phyloP scores from a whole-genome alignment of 108 stramenopile species.

The Pseudonitzschia multiseries region DNA sequence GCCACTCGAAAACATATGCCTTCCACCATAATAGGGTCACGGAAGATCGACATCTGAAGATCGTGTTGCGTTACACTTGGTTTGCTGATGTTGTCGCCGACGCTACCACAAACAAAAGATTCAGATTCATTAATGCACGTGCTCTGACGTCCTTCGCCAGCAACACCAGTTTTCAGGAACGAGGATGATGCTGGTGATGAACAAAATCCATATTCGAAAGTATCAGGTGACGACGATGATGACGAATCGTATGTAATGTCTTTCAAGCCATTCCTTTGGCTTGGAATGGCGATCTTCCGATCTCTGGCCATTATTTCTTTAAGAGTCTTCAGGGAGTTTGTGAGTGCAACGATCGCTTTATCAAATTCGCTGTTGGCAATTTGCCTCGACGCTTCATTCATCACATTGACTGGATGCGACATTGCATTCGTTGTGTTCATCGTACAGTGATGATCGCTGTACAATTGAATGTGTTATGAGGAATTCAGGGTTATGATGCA shows the following conservation, averaged over 20 bases:
- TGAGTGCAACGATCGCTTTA: conserved; percentile 20
- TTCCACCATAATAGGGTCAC: conserved; percentile 17
- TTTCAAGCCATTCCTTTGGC: background rate
- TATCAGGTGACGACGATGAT: background rate
- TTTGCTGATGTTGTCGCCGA: background rate
- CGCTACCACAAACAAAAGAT: background rate
- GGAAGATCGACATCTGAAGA: conserved; percentile 22
- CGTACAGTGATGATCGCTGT: background rate
- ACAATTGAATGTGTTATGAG: background rate
- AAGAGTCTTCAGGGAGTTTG: conserved; percentile 17
- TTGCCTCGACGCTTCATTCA: conserved; percentile 13
- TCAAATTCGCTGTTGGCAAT: conserved; percentile 19
- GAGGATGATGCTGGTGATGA: conserved; percentile 9
- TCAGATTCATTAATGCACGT: background rate
- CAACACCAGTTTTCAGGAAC: conserved; percentile 14
- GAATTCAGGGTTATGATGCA: no score
- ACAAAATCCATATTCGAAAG: conserved; percentile 22
- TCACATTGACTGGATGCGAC: conserved; percentile 17
- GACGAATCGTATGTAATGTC: background rate
- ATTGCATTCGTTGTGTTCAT: conserved; percentile 7
- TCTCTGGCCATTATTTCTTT: conserved; percentile 23
- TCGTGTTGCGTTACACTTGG: background rate
- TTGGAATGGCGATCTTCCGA: background rate
- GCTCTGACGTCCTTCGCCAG: background rate
- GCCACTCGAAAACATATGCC: background rate